These are phyloP conservation scores for Boletus reticulatus DNA, from an alignment of 768 basidiomycete genomes.

Conservation along the genomic window DNA sequence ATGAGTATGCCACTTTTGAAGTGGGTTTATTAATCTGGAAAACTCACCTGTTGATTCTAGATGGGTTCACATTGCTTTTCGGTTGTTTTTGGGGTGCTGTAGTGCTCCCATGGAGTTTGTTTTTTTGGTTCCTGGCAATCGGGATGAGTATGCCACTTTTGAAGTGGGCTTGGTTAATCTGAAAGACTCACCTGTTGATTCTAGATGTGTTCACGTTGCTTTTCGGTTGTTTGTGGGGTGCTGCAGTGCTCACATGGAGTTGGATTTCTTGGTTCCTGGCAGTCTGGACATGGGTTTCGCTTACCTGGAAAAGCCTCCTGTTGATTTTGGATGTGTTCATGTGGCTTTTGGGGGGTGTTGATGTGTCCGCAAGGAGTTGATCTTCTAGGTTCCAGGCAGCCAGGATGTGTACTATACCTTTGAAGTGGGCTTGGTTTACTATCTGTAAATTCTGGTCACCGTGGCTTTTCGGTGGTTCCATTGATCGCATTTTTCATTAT, in stretches of 20 bases:
- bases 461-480: too few species aligned
- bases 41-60: too few species aligned
- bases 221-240: slow-evolving; percentile 2
- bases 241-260: background rate
- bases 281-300: slow-evolving; percentile 4
- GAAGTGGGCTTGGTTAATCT: background rate
- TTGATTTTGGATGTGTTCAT: background rate
- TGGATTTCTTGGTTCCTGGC: slow-evolving; percentile 16
- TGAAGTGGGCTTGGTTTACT: background rate
- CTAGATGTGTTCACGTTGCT: background rate
- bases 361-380: slow-evolving; percentile 4
- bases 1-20: too few species aligned
- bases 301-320: background rate
- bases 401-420: background rate
- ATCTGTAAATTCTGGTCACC: background rate
- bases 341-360: background rate
- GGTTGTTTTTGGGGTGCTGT: background rate
- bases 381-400: slow-evolving; percentile 5
- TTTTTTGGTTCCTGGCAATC: slow-evolving; percentile 9
- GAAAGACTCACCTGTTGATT: background rate
- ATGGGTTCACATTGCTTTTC: too few species aligned
- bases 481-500: too few species aligned
- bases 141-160: slow-evolving; percentile 4
- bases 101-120: slow-evolving; percentile 8
- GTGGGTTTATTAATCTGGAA: too few species aligned